Base-by-base conservation (phyloP, 345 rosid species). In the Brassica cretica region DNA sequence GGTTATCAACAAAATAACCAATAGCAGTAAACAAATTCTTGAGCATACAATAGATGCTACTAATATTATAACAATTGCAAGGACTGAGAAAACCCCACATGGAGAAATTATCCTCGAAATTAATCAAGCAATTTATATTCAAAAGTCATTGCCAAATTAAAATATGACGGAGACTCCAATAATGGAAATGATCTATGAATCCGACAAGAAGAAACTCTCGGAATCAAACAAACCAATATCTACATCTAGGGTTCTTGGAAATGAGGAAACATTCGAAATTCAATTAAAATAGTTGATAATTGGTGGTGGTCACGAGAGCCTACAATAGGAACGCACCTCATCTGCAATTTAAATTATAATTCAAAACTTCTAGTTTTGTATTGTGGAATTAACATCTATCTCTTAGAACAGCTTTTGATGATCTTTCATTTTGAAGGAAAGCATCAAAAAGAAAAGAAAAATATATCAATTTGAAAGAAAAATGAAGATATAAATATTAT, bases 181-280 rank as follows among this genome's bases (percentile, higher is more conserved):
- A 37, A 66, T 66, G 70, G 53, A 66, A 66, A 66, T 5, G 67
- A 63, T n/a, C 16, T 63, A 6, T 18, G 66, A 63, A 30, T 29
- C 66, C 11, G 66, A 62, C 79, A 75, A 75, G 66, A 66, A 56
- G 19, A 16, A 46, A 25, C 41, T 55, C 72, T 75, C 21, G 78
- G 59, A 60, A 55, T n/a, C 78, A 74, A 66, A 10, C 14, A 66
- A 51, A 63, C 70, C 80, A 63, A 64, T 19, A 19, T 70, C 56
- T 33, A 51, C 63, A 32, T 51, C 44, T 41, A 60, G 15, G 78
- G 61, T 27, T 74, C 55, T 55, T 64, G 64, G 55, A 21, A 44
- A n/a, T 51, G 58, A 6, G 58, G 58, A 51, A 51, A 51, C 18
- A 49, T 46, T 46, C 18, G 56, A 51, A 51, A n/a, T n/a, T 51